phyloP scores from a whole-genome alignment of 2,329 filamentous ascomycete genomes.

The Claviceps lovelessii region DNA sequence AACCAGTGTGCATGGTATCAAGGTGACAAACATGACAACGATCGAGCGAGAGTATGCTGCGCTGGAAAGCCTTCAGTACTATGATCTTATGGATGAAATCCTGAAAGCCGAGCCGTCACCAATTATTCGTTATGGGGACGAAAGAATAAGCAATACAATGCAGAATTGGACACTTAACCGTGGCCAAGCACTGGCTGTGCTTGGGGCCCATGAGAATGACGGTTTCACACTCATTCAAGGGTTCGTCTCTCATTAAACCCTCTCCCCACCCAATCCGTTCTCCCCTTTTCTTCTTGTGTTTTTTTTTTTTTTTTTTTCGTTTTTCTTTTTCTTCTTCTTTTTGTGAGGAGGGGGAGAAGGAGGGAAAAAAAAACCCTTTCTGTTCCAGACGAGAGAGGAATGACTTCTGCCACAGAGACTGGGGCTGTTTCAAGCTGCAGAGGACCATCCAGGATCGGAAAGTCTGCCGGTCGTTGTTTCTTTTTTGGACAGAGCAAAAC shows the following conservation, averaged over 20 bases:
- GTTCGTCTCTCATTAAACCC: slow-evolving; percentile 24
- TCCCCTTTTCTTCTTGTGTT: background rate
- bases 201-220: slow-evolving; percentile 87
- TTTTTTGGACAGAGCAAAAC: background rate
- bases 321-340: too few species aligned
- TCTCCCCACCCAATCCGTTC: too few species aligned
- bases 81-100: slow-evolving; percentile 89
- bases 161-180: slow-evolving; percentile 71
- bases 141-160: slow-evolving; percentile 54
- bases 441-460: background rate
- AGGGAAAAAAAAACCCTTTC: too few species aligned
- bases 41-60: slow-evolving; percentile 93
- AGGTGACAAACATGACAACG: slow-evolving; percentile 84
- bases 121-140: slow-evolving; percentile 65
- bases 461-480: background rate
- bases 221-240: slow-evolving; percentile 94
- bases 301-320: background rate
- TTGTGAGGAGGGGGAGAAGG: too few species aligned
- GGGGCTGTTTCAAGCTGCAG: too few species aligned
- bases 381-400: background rate
- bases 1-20: slow-evolving; percentile 56
- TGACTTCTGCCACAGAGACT: background rate
- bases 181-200: slow-evolving; percentile 81
- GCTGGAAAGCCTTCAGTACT: slow-evolving; percentile 80
- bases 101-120: slow-evolving; percentile 80